Conservation (phyloP, 2,329 filamentous ascomycete species). For the Calonectria hongkongensis region DNA sequence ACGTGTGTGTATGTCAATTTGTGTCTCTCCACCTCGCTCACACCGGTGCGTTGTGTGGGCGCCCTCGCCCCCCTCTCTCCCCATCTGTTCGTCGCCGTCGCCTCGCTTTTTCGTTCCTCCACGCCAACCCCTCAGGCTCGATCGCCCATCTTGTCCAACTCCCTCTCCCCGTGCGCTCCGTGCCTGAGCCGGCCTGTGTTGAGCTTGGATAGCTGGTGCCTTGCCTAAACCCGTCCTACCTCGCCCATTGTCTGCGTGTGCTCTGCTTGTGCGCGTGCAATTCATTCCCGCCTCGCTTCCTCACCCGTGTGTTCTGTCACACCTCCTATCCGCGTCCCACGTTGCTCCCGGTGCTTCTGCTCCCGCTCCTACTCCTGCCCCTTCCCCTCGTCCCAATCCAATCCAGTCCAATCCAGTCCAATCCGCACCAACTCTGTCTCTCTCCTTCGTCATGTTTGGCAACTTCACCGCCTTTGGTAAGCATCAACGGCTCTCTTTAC, state of each 20-base stretch:
- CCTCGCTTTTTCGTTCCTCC: slow-evolving; percentile 28
- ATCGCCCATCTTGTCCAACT: slow-evolving; percentile 8
- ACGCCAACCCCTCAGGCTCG: slow-evolving; percentile 19
- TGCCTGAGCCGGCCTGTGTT: slow-evolving; percentile 31
- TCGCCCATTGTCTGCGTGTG: slow-evolving; percentile 22
- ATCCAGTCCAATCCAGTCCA: slow-evolving; percentile 28
- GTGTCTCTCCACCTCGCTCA: slow-evolving; percentile 18
- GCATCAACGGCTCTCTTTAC: slow-evolving; percentile 48
- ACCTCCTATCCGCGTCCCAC: slow-evolving; percentile 33
- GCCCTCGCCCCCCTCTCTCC: slow-evolving; percentile 28
- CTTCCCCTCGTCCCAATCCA: slow-evolving; percentile 46
- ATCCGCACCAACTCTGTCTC: slow-evolving; percentile 21
- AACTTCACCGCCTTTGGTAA: slow-evolving; percentile 64
- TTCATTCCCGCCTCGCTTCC: slow-evolving; percentile 38
- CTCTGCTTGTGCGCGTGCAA: slow-evolving; percentile 29
- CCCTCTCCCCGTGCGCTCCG: slow-evolving; percentile 25
- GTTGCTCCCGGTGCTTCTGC: slow-evolving; percentile 19
- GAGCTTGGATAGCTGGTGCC: slow-evolving; percentile 25
- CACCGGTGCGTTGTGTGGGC: slow-evolving; percentile 4
- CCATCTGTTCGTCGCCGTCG: slow-evolving; percentile 35
- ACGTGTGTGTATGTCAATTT: slow-evolving; percentile 4
- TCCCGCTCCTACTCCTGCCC: slow-evolving; percentile 36
- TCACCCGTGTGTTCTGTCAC: slow-evolving; percentile 38
- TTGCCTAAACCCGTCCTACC: slow-evolving; percentile 4
- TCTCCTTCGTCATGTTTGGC: slow-evolving; percentile 64